phyloP scores from a whole-genome alignment of 495 filamentous ascomycete species.

The Lasiosphaeria hispida region DNA sequence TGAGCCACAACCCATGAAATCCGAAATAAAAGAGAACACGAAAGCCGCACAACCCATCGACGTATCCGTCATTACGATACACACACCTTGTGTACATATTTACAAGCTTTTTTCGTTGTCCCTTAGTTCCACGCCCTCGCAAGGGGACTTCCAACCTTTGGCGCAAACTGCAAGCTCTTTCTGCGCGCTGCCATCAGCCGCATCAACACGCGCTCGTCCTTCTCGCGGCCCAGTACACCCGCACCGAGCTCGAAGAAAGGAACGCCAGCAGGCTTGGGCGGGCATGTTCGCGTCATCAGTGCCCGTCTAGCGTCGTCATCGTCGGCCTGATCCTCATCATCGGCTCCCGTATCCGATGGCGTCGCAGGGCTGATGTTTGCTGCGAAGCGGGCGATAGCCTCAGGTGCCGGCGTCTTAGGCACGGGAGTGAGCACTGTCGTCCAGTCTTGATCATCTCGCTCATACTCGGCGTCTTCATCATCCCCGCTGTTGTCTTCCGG shows the following conservation, averaged over 20 bases:
- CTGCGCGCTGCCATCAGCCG: constrained; percentile 70
- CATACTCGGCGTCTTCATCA: constrained; percentile 25
- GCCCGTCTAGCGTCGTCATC: constrained; percentile 39
- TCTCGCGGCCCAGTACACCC: constrained; percentile 36
- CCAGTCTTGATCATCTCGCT: constrained; percentile 34
- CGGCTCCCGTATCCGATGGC: constrained; percentile 18
- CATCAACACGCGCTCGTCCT: constrained; percentile 55
- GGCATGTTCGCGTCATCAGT: constrained; percentile 69
- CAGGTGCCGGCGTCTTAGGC: constrained; percentile 53
- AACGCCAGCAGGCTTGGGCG: constrained; percentile 53
- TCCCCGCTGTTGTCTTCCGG: constrained; percentile 27
- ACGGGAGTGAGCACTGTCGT: constrained; percentile 45
- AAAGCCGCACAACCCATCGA: too few relatives aligned
- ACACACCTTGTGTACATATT: too few relatives aligned
- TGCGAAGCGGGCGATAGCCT: constrained; percentile 42
- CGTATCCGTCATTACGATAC: too few relatives aligned
- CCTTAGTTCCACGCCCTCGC: constrained; percentile 45
- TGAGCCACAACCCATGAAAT: too few relatives aligned
- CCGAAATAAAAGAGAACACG: too few relatives aligned
- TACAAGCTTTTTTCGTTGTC: too few relatives aligned
- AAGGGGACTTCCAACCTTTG: constrained; percentile 74
- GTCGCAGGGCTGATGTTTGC: constrained; percentile 40
- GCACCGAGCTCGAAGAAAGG: constrained; percentile 38
- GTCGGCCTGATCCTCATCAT: constrained; percentile 14
- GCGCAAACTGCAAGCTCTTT: constrained; percentile 81